Evolutionary conservation across 495 filamentous ascomycete species (phyloP), one percentile per base, ranked within the genome.

Genomic region (Penicillium mononematosum): DNA sequence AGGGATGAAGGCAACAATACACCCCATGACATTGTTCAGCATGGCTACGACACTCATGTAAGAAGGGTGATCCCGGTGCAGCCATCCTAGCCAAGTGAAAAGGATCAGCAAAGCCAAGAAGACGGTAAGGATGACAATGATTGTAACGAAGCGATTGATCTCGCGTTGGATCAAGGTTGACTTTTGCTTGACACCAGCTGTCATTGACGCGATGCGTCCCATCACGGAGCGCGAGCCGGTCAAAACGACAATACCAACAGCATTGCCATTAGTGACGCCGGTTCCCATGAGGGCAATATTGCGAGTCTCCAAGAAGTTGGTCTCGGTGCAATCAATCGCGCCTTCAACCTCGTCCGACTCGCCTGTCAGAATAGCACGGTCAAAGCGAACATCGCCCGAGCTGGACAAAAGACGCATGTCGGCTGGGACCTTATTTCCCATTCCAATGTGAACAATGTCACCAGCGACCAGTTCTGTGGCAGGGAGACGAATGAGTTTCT

Each of bases 271-370:
- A 5, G 85, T 81, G 53, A 86, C 88, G 50, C 84, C 79, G 1
- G 85, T 89, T 31, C 88, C 87, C 73, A 87, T 85, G 22, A 92
- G 67, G n/a, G 85, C 88, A 45, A 91, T 86, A 58, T 84, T 87
- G 22, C 78, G 79, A 19, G 87, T 88, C 65, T 90, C 88, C 29
- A 92, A 81, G 61, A 88, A 90, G 66, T 91, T 91, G 22, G 76
- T 70, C 48, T 90, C 85, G 0, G 83, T 87, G 8, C 70, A 75
- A 4, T 89, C 79, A 9, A 83, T 79, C 3, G 81, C 74, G 5
- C 83, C 87, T 8, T 76, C 73, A 17, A 89, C 69, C 36, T 86
- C 85, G 20, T 82, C 73, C 5, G 86, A 83, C 72, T 89, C 85
- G 31, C 85, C 87, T 6, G 87, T 92, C 5, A 91, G 71, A 43